Conservation (phyloP, 805 yeast species). For the Metschnikowia lochheadii region DNA sequence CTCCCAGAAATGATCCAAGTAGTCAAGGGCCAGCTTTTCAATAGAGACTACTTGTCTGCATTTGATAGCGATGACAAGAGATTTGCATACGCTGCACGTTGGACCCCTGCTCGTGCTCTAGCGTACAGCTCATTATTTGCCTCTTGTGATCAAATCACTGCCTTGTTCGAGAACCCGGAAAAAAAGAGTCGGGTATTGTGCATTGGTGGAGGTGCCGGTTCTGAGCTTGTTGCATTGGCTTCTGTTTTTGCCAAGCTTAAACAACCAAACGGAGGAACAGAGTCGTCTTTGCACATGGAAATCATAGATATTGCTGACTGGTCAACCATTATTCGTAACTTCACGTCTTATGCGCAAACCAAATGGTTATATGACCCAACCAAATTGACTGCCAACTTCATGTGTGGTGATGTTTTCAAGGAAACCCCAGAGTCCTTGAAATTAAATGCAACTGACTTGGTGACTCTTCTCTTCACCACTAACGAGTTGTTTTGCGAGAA, state of each 20-base stretch:
- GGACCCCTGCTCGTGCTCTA: constrained; percentile 82
- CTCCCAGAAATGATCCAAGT: constrained; percentile 50
- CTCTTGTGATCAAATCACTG: constrained; percentile 40
- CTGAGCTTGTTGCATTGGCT: constrained; percentile 65
- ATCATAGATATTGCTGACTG: constrained; percentile 80
- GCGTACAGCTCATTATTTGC: constrained; percentile 68
- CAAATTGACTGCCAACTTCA: constrained; percentile 27
- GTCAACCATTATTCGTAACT: constrained; percentile 47
- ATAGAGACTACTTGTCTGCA: constrained; percentile 68
- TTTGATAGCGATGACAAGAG: constrained; percentile 61
- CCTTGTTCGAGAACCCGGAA: constrained; percentile 31
- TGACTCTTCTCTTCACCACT: constrained; percentile 79
- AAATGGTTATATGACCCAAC: constrained; percentile 49
- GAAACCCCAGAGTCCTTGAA: constrained; percentile 14
- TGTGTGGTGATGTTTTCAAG: constrained; percentile 29
- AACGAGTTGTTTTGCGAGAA: constrained; percentile 78
- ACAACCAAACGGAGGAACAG: constrained; percentile 29
- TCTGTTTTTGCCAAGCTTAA: constrained; percentile 49
- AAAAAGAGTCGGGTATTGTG: constrained; percentile 44
- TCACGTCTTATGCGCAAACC: constrained; percentile 41
- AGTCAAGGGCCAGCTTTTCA: constrained; percentile 66
- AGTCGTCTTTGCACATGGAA: constrained; percentile 41
- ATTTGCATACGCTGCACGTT: constrained; percentile 73
- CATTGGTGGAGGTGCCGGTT: constrained; percentile 90
- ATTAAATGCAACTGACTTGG: constrained; percentile 36